These are phyloP conservation scores for Astragalus membranaceus DNA, from an alignment of 306 rosid species.

Conservation along the genomic window DNA sequence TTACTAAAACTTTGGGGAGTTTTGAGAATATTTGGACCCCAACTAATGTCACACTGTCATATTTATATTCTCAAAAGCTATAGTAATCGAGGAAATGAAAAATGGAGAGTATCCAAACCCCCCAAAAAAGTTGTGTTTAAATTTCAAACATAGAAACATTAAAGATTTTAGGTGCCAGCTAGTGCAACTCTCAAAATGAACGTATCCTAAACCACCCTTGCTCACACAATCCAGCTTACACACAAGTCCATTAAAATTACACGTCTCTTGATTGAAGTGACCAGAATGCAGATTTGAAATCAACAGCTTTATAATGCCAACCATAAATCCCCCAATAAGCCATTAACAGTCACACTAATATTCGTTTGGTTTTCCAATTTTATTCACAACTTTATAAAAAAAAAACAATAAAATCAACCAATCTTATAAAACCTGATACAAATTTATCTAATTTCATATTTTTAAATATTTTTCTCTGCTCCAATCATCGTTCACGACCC, in stretches of 20 bases:
- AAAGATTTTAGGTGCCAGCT: neutral
- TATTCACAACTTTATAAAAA: neutral
- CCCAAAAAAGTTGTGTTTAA: neutral
- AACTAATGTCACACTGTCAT: no score
- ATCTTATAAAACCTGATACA: neutral
- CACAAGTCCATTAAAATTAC: neutral
- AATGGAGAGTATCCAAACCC: neutral
- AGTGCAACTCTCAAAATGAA: neutral
- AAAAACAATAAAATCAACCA: neutral
- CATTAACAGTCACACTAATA: neutral
- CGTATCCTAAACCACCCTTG: neutral
- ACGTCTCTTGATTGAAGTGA: neutral
- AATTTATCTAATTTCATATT: neutral
- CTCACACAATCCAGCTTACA: neutral
- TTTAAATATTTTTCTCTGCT: neutral
- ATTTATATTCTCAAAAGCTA: no score
- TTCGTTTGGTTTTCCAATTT: neutral
- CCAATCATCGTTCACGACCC: neutral
- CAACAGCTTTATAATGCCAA: neutral
- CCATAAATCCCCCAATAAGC: neutral
- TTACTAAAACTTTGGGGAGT: no score
- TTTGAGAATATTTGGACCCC: no score
- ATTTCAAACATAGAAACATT: neutral
- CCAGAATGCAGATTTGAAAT: neutral
- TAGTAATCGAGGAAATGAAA: no score